Base-by-base conservation (phyloP, 352 stramenopile species). In the Pythium sukuiense region DNA sequence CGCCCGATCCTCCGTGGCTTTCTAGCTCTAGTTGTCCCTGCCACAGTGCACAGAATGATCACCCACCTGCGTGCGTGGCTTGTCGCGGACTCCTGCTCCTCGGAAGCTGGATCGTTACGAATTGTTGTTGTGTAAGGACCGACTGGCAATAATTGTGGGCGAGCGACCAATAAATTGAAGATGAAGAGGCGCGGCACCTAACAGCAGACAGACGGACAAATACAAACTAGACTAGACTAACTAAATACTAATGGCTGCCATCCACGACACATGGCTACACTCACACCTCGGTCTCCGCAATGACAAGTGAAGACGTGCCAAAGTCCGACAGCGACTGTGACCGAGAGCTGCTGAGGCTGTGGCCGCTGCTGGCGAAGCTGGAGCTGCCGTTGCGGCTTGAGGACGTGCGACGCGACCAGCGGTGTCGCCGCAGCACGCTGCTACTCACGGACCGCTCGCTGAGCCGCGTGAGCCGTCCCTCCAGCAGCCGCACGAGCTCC, bases 401-500 rank as follows among this genome's bases (percentile, higher is more conserved):
- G 53, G 78, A 77, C 56, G 80, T 89, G 2, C 76, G 78, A 3
- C 78, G 69, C n/a, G 80, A 74, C 81, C 81, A 89, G 49, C 76
- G 81, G 43, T 72, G 72, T 0, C 67, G 18, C 45, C 30, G 45
- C 45, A 32, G 24, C n/a, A 52, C 20, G 45, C 45, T 52, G 45
- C 45, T 77, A 58, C 52, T 83, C 11, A 49, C 24, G n/a, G 59
- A 67, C 3, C 48, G 66, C 2, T 61, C 46, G 45, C 55, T 65
- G 35, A 61, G 26, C 7, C 67, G 80, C 18, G 81, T 87, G 26
- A 90, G 68, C 2, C 79, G 80, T n/a, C 80, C 78, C 71, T 92
- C 83, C 26, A 92, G 64, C 35, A 87, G 70, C 27, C 78, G 81
- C 62, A 89, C 80, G 24, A 92, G 72, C 67, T 92, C 83, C 50